Base-by-base conservation (phyloP, 148 eudicot species). In the Chenopodium quinoa region DNA sequence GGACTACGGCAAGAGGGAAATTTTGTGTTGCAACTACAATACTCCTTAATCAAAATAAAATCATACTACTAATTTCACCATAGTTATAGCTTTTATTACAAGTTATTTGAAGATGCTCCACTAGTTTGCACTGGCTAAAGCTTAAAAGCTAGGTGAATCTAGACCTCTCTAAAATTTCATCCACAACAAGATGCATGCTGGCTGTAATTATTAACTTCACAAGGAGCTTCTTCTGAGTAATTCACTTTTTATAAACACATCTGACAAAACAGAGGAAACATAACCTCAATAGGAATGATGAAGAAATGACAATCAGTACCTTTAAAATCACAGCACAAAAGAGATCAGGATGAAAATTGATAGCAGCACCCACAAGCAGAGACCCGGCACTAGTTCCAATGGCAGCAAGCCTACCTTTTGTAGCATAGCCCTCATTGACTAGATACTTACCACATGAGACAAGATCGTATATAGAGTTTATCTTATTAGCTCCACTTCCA, bases 341-440 rank as follows among this genome's bases (percentile, higher is more conserved):
- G 64, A 96, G 82, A 73, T 86, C 79, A 32, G 97, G 99, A 73
- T 83, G 80, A 83, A 89, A 82, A 84, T 96, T 96, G 76, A 91
- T 85, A 70, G 99, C 93, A 62, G 99, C 98, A 22, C 93, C 98
- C 37, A 91, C 87, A 66, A 94, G 91, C 73, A 96, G 91, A 88
- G 90, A 79, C 82, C 99, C 99, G 13, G 99, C 99, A 90, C 99
- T 96, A 32, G 85, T 78, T 79, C 94, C 98, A 74, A 92, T 62
- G 68, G 94, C 95, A 82, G 94, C 88, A 77, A 96, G 95, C 86
- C 83, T 85, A 81, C 84, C 88, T 84, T 83, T 84, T 71, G 86
- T 75, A 81, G 94, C 90, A 79, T 92, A 94, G 65, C 91, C 94
- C 86, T 94, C 88, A 12, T 86, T 81, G 73, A 92, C 87, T 77